Base-by-base conservation (phyloP, 2,329 filamentous ascomycete species). In the Sporothrix luriei region DNA sequence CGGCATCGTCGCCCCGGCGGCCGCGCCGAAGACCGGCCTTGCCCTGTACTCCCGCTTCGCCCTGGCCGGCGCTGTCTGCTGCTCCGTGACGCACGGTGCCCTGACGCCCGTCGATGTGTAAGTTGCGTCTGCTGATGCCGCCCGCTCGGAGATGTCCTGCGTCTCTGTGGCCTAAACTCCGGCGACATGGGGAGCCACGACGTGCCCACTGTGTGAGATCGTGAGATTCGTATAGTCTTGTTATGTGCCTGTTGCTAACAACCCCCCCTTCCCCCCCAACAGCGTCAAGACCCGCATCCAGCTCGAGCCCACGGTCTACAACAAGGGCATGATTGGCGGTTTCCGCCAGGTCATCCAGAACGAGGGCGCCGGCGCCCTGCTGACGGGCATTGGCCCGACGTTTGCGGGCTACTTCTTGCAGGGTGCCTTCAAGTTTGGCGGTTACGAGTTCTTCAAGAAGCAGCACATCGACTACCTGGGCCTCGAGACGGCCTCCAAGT, bases 41-140 rank as follows among this genome's bases (percentile, higher is more conserved):
- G 84, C 81, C 72, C 92, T 99, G 77, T 98, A 98, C 90, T 92
- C 92, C 78, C 89, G 93, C 83, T 97, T 97, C 85, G 94, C 95
- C 84, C 91, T 99, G 78, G 94, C 95, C 78, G 95, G 95, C 84
- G 95, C 95, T 77, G 85, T 98, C 86, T 97, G 95, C 90, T 99
- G 95, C 84, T 95, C 94, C 77, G 85, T 98, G 84, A 99, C 95
- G 80, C 95, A 99, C 88, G 95, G 94, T 83, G 91, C 87, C 79
- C 90, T 98, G 78, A 99, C 95, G 76, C 95, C 95, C 79, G 93
- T 99, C 82, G 95, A 99, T 91, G 95, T 99, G 94, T 98, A 95
- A 83, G 94, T 92, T 72, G 26, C 21, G 48, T 48, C 48, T 38
- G 33, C 4, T 24, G 21, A 33, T 19, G 14, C 21, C 11, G 4